Percentiles rank a stretch among this genome's conserved stretches.
These are phyloP conservation scores for Mycotypha africana DNA, from an alignment of 371 early-diverging fungal genomes.

Conservation along the genomic window DNA sequence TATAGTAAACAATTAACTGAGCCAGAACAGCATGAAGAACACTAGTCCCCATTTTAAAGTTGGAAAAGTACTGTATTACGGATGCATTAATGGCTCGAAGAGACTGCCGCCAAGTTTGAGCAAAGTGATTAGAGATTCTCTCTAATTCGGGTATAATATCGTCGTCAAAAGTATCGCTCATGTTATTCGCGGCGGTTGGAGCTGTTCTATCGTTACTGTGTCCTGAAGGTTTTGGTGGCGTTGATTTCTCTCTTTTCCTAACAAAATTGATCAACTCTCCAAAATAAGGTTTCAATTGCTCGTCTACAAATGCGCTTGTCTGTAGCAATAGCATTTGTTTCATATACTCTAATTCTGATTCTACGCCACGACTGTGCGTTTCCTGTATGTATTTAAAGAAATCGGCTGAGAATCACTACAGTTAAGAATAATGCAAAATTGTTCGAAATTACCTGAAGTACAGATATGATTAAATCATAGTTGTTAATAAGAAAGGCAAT, in stretches of 20 bases:
- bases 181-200: too few relatives aligned
- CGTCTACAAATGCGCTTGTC: constrained; percentile 79
- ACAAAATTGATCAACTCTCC: constrained; percentile 74
- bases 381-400: constrained; percentile 51
- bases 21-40: constrained; percentile 84
- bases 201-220: too few relatives aligned
- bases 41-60: constrained; percentile 86
- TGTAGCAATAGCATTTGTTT: constrained; percentile 60
- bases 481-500: constrained; percentile 89
- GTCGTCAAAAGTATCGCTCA: too few relatives aligned
- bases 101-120: constrained; percentile 72
- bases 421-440: too few relatives aligned
- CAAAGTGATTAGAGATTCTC: constrained; percentile 67
- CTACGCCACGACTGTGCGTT: constrained; percentile 55
- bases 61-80: constrained; percentile 84
- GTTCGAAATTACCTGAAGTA: constrained; percentile 57
- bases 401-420: too few relatives aligned
- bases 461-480: constrained; percentile 76
- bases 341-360: constrained; percentile 73
- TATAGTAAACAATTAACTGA: constrained; percentile 83
- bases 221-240: too few relatives aligned
- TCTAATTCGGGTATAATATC: constrained; percentile 44
- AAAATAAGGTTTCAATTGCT: constrained; percentile 77
- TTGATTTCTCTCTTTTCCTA: constrained; percentile 52
- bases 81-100: constrained; percentile 73